phyloP scores from a whole-genome alignment of 768 basidiomycete species.

The Boletus reticuloceps region DNA sequence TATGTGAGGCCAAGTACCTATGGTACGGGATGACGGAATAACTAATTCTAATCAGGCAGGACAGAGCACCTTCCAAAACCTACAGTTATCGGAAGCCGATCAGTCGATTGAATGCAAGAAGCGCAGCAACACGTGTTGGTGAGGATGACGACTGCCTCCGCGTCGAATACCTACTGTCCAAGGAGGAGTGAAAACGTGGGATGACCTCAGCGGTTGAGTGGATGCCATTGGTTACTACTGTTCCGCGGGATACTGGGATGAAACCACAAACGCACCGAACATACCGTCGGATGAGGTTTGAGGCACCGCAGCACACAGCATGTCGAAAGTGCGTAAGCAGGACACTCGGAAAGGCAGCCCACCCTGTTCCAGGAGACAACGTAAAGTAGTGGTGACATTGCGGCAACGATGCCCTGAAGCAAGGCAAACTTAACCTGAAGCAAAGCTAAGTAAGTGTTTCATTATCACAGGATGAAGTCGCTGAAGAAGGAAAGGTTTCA shows the following conservation, averaged over 20 bases:
- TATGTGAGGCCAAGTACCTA: neutral
- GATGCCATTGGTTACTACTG: neutral
- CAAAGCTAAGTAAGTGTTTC: slow-evolving; percentile 6
- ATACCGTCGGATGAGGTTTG: slow-evolving; percentile 10
- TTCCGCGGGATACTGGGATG: slow-evolving; percentile 17
- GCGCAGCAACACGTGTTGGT: slow-evolving; percentile 6
- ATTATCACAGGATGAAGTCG: slow-evolving; percentile 13
- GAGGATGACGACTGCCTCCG: slow-evolving; percentile 1
- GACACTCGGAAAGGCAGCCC: slow-evolving; percentile 6
- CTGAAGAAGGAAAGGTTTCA: neutral
- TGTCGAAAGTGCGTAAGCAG: slow-evolving; percentile 11
- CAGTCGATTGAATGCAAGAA: slow-evolving; percentile 4
- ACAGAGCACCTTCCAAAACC: neutral
- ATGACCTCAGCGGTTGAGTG: slow-evolving; percentile 2
- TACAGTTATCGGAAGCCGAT: neutral
- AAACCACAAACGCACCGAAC: neutral
- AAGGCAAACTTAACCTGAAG: slow-evolving; percentile 1
- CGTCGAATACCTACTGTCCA: neutral
- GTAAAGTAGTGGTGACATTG: slow-evolving; percentile 11
- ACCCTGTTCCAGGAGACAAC: slow-evolving; percentile 6
- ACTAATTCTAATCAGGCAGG: slow-evolving; percentile 5
- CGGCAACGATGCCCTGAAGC: slow-evolving; percentile 1
- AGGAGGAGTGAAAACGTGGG: slow-evolving; percentile 6
- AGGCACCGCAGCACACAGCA: slow-evolving; percentile 11
- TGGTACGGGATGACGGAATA: slow-evolving; percentile 3